Evolutionary conservation across 805 yeast species (phyloP).

Genomic region (Sugiyamaella mastotermitis): DNA sequence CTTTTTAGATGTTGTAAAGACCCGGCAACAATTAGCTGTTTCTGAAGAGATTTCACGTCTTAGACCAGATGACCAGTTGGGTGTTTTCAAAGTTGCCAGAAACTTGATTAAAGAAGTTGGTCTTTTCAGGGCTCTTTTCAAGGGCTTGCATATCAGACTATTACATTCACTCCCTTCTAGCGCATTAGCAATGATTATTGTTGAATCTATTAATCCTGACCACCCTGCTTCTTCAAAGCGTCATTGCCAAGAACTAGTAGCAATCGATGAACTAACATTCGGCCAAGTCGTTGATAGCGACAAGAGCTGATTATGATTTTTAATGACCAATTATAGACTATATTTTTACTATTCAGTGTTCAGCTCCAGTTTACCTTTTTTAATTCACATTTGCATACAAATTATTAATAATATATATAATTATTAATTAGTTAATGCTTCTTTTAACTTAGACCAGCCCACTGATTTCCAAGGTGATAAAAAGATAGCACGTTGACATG

Average conservation of each 20-base stretch:
- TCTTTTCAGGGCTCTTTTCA: slow-evolving; percentile 28
- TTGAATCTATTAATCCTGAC: slow-evolving; percentile 36
- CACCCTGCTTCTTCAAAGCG: no score
- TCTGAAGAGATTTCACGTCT: slow-evolving; percentile 33
- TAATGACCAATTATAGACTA: no score
- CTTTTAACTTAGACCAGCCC: slow-evolving; percentile 27
- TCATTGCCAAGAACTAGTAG: no score
- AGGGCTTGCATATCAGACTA: slow-evolving; percentile 34
- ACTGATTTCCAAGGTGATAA: slow-evolving; percentile 47
- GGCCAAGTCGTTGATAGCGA: no score
- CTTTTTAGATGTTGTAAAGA: slow-evolving; percentile 37
- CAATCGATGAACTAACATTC: no score
- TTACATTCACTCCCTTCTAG: slow-evolving; percentile 35
- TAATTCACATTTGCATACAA: no score
- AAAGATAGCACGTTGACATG: slow-evolving; percentile 63
- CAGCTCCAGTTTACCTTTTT: no score
- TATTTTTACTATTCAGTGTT: no score
- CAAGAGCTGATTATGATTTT: no score
- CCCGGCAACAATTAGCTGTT: slow-evolving; percentile 39
- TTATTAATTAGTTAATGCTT: neutral
- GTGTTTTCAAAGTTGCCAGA: slow-evolving; percentile 29
- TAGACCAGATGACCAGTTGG: slow-evolving; percentile 33
- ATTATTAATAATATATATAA: no score
- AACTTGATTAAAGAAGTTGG: slow-evolving; percentile 35
- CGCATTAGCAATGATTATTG: slow-evolving; percentile 36